Base-by-base conservation (phyloP, 345 rosid genomes). In the Ceriops zippeliana region DNA sequence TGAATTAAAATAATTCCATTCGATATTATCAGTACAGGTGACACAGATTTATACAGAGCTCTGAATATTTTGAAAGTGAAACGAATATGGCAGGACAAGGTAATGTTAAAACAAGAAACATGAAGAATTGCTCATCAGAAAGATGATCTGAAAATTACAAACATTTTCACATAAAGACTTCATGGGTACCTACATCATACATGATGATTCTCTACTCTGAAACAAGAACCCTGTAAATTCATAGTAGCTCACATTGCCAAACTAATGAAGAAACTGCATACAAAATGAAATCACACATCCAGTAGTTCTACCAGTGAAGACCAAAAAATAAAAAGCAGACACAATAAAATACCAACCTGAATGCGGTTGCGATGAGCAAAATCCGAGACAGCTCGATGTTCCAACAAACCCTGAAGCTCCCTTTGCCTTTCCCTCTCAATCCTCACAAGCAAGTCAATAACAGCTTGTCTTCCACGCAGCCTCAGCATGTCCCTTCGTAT, bases 291-390 rank as follows among this genome's bases (percentile, higher is more conserved):
- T 58, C 46, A 52, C 28, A 61, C 38, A 63, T 27, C 7, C 46
- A n/a, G 57, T 27, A 34, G 26, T 19, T 62, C 20, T 10, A 15
- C 9, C 46, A 7, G 1, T 15, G 10, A 7, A 49, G 5, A 42
- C 49, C 19, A 72, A 71, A 59, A n/a, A 7, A 52, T 17, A 51
- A 30, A 20, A 27, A 73, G 60, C 32, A 24, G 52, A 37, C 60
- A 49, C 22, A 22, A 38, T 32, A 62, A 52, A 67, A 56, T 63
- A 79, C 82, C 47, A 68, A 96, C 98, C 98, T 96, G 99, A 80
- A 96, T 89, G 74, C 98, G 91, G 69, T 87, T 92, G 56, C 99
- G 99, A 76, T 96, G 98, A 75, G 99, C 97, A 78, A 96, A 96
- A 82, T 90, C 98, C 52, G 98, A 92, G 67, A 92, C 99, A 70